Percentiles rank a stretch among this genome's conserved stretches.
These are phyloP conservation scores for Spinellus fusiger DNA, from an alignment of 192 early-diverging fungal genomes.

Conservation along the genomic window DNA sequence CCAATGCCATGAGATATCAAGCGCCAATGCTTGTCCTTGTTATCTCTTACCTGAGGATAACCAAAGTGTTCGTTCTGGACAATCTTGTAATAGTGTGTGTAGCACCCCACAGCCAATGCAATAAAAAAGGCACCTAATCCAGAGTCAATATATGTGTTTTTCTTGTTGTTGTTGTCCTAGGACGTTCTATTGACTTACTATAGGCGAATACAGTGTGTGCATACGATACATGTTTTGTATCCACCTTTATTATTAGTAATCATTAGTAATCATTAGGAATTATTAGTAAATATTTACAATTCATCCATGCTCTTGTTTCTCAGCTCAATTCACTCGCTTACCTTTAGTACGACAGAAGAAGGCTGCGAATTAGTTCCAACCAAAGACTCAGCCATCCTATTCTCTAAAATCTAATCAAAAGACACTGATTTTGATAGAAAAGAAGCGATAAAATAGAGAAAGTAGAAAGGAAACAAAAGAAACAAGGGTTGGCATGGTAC, in stretches of 20 bases:
- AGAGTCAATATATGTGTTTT: background rate
- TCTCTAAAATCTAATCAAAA: too few species aligned
- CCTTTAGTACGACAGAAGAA: background rate
- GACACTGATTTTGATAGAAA: background rate
- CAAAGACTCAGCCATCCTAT: background rate
- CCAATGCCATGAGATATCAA: background rate
- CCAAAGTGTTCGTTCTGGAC: constrained; percentile 73
- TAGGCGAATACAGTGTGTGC: constrained; percentile 19
- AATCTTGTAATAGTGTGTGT: constrained; percentile 76
- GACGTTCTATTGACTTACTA: constrained; percentile 5
- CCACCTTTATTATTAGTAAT: constrained; percentile 1
- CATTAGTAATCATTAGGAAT: too few species aligned
- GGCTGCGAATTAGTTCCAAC: background rate
- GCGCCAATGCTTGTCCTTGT: background rate
- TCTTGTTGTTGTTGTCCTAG: background rate
- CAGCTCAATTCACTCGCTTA: too few species aligned
- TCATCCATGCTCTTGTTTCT: too few species aligned
- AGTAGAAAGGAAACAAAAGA: background rate
- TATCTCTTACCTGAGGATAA: constrained; percentile 56
- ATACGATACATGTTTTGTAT: constrained; percentile 14
- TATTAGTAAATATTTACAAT: too few species aligned
- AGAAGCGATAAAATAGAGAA: background rate
- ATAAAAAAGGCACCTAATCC: constrained; percentile 57
- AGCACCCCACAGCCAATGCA: constrained; percentile 61
- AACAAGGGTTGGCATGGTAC: too few species aligned